Evolutionary conservation across 176 grass and related monocot species (phyloP).

Genomic region (Triticum dicoccoides): DNA sequence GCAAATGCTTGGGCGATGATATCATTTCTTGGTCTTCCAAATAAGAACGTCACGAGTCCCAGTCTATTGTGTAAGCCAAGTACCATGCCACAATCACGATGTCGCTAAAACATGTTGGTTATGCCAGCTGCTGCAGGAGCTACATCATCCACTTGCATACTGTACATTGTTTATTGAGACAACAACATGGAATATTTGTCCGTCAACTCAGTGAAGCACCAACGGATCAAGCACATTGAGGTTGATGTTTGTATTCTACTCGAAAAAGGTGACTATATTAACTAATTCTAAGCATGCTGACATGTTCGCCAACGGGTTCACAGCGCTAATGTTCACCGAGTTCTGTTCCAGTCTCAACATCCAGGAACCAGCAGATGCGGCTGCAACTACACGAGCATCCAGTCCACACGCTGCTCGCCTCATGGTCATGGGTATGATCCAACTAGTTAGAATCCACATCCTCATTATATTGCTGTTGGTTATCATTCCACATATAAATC

Average conservation of each 20-base stretch:
- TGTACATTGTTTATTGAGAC: background rate
- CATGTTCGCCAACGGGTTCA: background rate
- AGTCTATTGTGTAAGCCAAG: background rate
- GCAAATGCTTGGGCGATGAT: background rate
- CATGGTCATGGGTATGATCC: background rate
- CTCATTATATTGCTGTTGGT: background rate
- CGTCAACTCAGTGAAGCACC: background rate
- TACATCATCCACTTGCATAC: background rate
- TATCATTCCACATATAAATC: background rate
- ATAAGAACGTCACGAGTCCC: background rate
- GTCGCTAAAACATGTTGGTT: background rate
- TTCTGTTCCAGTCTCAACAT: background rate
- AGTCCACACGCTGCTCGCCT: background rate
- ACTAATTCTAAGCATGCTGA: background rate
- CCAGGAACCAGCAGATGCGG: background rate
- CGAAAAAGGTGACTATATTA: background rate
- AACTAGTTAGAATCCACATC: background rate
- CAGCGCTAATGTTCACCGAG: background rate
- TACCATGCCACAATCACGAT: background rate
- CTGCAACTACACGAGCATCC: background rate
- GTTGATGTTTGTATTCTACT: background rate
- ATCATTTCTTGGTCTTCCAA: background rate
- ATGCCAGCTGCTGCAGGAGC: background rate
- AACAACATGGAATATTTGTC: background rate
- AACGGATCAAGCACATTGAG: background rate